Base-by-base conservation (phyloP, 495 filamentous ascomycete genomes). In the Aspergillus coremiiformis region DNA sequence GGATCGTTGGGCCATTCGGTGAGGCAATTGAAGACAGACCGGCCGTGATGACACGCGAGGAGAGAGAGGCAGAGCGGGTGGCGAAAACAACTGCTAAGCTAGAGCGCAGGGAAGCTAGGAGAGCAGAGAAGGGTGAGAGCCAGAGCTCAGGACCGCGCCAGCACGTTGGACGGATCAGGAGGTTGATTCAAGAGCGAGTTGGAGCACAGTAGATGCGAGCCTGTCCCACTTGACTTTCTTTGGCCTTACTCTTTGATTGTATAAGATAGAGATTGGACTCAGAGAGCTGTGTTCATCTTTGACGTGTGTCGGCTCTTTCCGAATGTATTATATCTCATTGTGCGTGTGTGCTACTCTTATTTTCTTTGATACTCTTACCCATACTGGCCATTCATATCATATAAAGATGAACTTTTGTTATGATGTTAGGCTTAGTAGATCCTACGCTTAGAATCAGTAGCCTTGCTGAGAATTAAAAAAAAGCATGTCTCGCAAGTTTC, bases 1-100 rank as follows among this genome's bases (percentile, higher is more conserved):
- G 77, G 47, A 91, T 94, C 59, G 73, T 94, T 54, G 81, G 86
- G 37, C 88, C 83, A 23, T 87, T 85, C 52, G 86, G 83, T 7
- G 60, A 69, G 9, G 76, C 78, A 3, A 77, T 88, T 56, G 70
- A 78, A 21, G 75, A 76, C 17, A 77, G 89, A 9, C 80, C 84
- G 24, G 69, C 84, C 14, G 69, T 94, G 1, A 74, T 83, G 56
- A 81, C 77, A 1, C 61, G 77, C n/a, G 79, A 81, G 54, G 80
- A 90, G 67, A 73, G 79, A 12, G 63, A 81, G 47, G 75, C 65
- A 15, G 66, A 72, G 57, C 68, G 72, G 7, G 70, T 70, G 26
- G 64, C 64, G 23, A 71, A 78, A 67, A 73, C 71, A 60, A 63
- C 63, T 8, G 70, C 62, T 1, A 84, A 84, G 64, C 67, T 68